A percentile compares a stretch with the other conserved stretches of the same genome.
Evolutionary conservation across 495 filamentous ascomycete species (phyloP).

Genomic region (Hypoxylon fuscum): DNA sequence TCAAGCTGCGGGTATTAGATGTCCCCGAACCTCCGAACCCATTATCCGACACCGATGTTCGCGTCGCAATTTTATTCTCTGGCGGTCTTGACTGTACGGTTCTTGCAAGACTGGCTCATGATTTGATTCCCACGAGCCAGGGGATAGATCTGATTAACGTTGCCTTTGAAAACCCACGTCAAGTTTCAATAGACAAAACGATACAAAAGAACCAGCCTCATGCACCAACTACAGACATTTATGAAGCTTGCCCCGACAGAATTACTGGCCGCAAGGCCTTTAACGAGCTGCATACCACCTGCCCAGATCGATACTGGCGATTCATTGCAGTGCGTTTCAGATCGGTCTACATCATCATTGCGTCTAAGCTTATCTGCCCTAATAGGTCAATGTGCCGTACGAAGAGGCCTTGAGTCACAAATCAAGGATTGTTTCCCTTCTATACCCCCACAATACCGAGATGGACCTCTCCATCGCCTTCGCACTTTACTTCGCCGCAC

Average conservation of each 20-base stretch:
- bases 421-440: conserved; percentile 72
- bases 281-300: conserved; percentile 74
- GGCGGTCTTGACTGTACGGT: conserved; percentile 94
- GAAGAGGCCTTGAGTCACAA: conserved; percentile 76
- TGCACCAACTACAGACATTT: conserved; percentile 53
- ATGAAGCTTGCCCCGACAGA: conserved; percentile 88
- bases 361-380: conserved; percentile 17
- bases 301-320: conserved; percentile 77
- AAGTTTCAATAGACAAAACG: conserved; percentile 31
- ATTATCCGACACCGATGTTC: conserved; percentile 49
- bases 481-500: conserved; percentile 91
- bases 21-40: conserved; percentile 66
- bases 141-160: conserved; percentile 92
- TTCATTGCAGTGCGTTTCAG: conserved; percentile 69
- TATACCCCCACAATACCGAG: conserved; percentile 93
- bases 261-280: conserved; percentile 82
- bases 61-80: conserved; percentile 88
- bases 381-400: conserved; percentile 83
- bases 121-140: conserved; percentile 72
- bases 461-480: conserved; percentile 98
- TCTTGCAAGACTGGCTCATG: conserved; percentile 83
- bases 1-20: conserved; percentile 70
- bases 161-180: conserved; percentile 92
- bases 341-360: neutral
- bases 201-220: conserved; percentile 18